phyloP scores from a whole-genome alignment of 148 eudicot species.

The Vaccinium vitisidaea region DNA sequence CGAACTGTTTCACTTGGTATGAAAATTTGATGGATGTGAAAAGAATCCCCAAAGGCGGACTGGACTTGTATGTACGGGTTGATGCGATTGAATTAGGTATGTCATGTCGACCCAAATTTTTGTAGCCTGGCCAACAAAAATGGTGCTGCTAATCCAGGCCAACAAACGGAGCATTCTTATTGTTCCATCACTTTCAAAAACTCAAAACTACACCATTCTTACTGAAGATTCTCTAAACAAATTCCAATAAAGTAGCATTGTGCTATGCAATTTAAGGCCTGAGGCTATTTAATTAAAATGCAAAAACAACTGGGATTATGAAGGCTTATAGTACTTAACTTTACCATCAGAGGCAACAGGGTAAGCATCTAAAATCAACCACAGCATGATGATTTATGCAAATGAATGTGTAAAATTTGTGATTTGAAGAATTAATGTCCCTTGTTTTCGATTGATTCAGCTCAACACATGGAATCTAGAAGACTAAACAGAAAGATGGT shows the following conservation, averaged over 20 bases:
- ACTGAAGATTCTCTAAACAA: not conserved
- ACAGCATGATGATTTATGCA: not conserved
- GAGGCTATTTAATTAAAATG: not conserved
- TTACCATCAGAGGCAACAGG: not conserved
- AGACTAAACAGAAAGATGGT: not conserved
- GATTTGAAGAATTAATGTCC: not conserved
- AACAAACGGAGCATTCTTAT: no score
- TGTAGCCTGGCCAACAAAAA: no score
- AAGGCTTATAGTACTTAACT: not conserved
- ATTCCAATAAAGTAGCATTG: not conserved
- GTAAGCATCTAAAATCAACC: not conserved
- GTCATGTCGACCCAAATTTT: not conserved
- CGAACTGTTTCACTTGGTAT: conserved; percentile 1
- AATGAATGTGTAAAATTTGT: not conserved
- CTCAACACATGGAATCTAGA: not conserved
- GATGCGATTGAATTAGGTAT: not conserved
- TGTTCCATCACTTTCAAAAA: no score
- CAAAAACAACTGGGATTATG: not conserved
- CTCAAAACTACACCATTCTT: not conserved
- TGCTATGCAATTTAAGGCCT: not conserved
- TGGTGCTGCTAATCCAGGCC: no score
- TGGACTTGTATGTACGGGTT: not conserved
- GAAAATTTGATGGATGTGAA: not conserved
- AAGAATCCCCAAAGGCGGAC: not conserved
- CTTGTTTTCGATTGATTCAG: not conserved